Base-by-base conservation (phyloP, 2,329 filamentous ascomycete species). In the Grosmannia serpens region DNA sequence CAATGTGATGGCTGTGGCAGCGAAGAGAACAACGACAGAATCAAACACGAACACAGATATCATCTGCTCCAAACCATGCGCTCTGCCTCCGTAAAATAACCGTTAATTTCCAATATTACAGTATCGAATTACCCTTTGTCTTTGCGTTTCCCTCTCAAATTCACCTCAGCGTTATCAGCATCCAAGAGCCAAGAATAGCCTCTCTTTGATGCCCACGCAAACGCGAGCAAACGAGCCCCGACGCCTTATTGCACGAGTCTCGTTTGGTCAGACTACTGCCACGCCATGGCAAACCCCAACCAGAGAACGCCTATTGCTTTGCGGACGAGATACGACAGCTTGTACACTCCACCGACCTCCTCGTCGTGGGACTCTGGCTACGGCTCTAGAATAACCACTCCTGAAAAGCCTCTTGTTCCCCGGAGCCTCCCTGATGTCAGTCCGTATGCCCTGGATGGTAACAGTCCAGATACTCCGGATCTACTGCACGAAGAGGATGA, bases 321-420 rank as follows among this genome's bases (percentile, higher is more conserved):
- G 2, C 53, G 27, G 4, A 7, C 13, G 7, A 47, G 27, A 33
- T 55, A 44, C 53, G 24, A 31, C 26, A 22, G 13, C 8, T 6
- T 27, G 3, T 55, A 35, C 15, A 49, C 41, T 15, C 6, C 27
- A 3, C 27, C 27, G 17, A 15, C 27, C 9, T 31, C 41, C 15
- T 26, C 46, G n/a, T 24, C 46, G 1, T 49, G 46, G 17, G 63
- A 65, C 27, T 65, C 63, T 3, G 63, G 63, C 22, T 65, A 65
- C 41, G 60, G 53, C 35, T 65, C 63, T 31, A 56, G 59, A 24
- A 27, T 51, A 1, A 31, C 57, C 54, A 60, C 56, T 2, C 62
- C 62, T 4, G 54, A 53, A 10, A 59, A 59, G 9, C 44, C 41
- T 1, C 55, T 50, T 0, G 46, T 44, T 0, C 33, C 53, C 0